Evolutionary conservation across 2,329 filamentous ascomycete species (phyloP).

Genomic region (Epichloe festucae): DNA sequence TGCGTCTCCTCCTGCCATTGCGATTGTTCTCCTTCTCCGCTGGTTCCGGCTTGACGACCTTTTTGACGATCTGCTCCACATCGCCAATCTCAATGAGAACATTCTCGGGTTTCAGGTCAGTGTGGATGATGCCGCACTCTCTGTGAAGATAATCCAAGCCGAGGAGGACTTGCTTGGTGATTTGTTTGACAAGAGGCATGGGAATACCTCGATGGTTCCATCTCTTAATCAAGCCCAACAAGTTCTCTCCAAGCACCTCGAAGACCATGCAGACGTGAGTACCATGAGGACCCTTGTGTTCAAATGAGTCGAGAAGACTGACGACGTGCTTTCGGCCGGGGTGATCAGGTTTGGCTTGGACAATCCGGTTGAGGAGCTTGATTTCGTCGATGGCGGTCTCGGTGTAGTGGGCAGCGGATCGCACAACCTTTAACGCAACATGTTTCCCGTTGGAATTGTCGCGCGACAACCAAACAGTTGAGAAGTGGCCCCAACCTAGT

Average conservation of each 20-base stretch:
- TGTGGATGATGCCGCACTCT: constrained; percentile 98
- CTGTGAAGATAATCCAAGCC: constrained; percentile 93
- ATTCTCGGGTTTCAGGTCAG: constrained; percentile 94
- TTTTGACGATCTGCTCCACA: constrained; percentile 96
- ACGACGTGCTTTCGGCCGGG: constrained; percentile 92
- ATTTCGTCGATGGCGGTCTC: constrained; percentile 99
- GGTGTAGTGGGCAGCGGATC: constrained; percentile 95
- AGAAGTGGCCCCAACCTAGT: constrained; percentile 96
- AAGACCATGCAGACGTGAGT: constrained; percentile 99
- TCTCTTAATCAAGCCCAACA: constrained; percentile 89
- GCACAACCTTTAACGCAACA: constrained; percentile 94
- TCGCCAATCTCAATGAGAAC: constrained; percentile 98
- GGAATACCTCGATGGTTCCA: constrained; percentile 98
- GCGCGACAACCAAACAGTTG: constrained; percentile 77
- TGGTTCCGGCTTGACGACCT: constrained; percentile 73
- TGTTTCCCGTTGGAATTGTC: constrained; percentile 87
- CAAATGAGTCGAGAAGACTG: constrained; percentile 89
- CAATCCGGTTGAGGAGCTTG: constrained; percentile 93
- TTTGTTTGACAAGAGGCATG: constrained; percentile 93
- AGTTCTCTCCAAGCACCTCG: constrained; percentile 89
- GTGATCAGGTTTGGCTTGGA: constrained; percentile 87
- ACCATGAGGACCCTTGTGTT: constrained; percentile 93
- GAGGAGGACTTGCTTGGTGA: constrained; percentile 93
- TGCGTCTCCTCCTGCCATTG: constrained; percentile 76
- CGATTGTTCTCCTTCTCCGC: constrained; percentile 75